A percentile compares a stretch with the other conserved stretches of the same genome.
phyloP scores from a whole-genome alignment of 805 yeast genomes.

The Lipomyces yamadae region DNA sequence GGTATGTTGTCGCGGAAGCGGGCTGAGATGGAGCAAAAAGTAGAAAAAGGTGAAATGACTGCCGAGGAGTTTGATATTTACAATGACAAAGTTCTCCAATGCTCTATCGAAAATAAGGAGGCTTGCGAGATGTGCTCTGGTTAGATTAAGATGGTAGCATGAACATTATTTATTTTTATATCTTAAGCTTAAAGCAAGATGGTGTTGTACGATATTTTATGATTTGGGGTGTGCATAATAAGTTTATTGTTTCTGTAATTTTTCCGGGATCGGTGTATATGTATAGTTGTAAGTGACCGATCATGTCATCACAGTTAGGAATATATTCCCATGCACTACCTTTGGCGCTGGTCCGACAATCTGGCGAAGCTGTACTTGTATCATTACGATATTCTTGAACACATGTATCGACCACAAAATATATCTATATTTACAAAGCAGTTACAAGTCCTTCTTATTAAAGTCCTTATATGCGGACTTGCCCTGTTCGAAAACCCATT shows the following conservation, averaged over 20 bases:
- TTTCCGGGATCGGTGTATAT: not conserved
- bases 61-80: constrained; percentile 72
- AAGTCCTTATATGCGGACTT: constrained; percentile 28
- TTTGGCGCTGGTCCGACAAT: no score
- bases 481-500: constrained; percentile 56
- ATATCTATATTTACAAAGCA: constrained; percentile 6
- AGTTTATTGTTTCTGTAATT: not conserved
- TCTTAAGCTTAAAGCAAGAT: not conserved
- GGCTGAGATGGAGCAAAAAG: constrained; percentile 13
- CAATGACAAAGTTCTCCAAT: constrained; percentile 92
- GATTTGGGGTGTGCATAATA: not conserved
- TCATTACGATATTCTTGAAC: not conserved
- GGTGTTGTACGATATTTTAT: constrained; percentile 3
- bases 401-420: not conserved
- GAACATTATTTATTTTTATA: not conserved
- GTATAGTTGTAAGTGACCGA: not conserved
- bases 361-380: not conserved
- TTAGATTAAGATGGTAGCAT: constrained; percentile 45
- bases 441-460: constrained; percentile 29
- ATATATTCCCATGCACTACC: not conserved
- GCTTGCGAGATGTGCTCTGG: constrained; percentile 99
- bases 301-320: not conserved
- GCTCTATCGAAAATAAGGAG: constrained; percentile 96
- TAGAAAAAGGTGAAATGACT: constrained; percentile 46
- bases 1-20: constrained; percentile 28